Base-by-base conservation (phyloP, 257 asterid species). In the Nicotiana knightiana region DNA sequence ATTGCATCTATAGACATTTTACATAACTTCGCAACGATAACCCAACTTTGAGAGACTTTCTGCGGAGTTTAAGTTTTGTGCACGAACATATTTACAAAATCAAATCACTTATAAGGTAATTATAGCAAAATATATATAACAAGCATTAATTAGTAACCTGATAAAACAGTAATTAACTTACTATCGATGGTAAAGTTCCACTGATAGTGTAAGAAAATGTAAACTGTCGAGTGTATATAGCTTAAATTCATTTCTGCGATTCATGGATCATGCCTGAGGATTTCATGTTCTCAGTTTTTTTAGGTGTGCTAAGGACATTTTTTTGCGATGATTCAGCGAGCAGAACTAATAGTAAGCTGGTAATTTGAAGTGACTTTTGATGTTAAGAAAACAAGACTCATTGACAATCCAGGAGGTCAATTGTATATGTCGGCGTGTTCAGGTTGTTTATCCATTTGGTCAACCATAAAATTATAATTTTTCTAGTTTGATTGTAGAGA, bases 401-500 rank as follows among this genome's bases (percentile, higher is more conserved):
- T 12, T 51, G 55, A 51, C 55, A 10, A 43, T 43, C 12, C 57
- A 37, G 78, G 24, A 39, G 78, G 78, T 21, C 12, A 46, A 39
- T 68, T 0, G 37, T 51, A 51, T 10, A 24, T 57, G 79, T 48
- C 1, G 8, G 61, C 8, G 0, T 12, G 62, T 13, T 73, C 12
- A 2, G 39, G 12, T 13, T 46, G 62, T 24, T 3, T 65, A 65
- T 48, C 61, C 79, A 71, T 71, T 46, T 71, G 4, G 2, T 24
- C 7, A 13, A 6, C 24, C 21, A 46, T 13, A 24, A 46, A 71
- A 71, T 21, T 12, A 24, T 73, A 48, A 73, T 73, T 6, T 73
- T 61, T 58, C 17, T 67, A 28, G 37, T 43, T 64, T 67, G 46
- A 6, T 59, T 83, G 48, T 73, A 62, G 86, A 92, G 93, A 89